Evolutionary conservation across 2,329 filamentous ascomycete genomes (phyloP), one percentile per base, ranked within the genome.

Genomic region (Pseudogymnoascus sp.): DNA sequence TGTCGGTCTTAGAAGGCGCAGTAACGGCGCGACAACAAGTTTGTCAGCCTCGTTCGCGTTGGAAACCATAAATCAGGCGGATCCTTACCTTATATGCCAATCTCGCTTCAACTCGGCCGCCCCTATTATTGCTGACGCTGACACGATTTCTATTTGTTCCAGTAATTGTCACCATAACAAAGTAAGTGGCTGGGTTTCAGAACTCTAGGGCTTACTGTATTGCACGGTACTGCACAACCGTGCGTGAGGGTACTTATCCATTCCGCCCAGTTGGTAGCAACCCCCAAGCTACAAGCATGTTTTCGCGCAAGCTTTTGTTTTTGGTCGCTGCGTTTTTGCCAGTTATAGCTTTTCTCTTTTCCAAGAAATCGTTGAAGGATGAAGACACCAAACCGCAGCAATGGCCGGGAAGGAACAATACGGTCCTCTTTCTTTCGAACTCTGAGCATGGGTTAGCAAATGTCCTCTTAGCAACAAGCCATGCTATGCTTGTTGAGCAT

Each of bases 401-500:
- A 38, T 38, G 35, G 35, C 35, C 23, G n/a, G 23, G 59, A n/a
- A 16, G 59, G 16, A 61, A 43, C 31, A 65, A 61, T 7, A 70
- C 63, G 55, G 70, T 78, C 7, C 69, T 81, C 1, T 74, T 81
- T 43, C 66, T 81, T 41, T 77, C 78, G 3, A 79, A 77, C 66
- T 72, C 73, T 60, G 79, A 81, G 62, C 73, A 74, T 63, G 79
- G 79, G 3, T 76, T 80, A 62, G 75, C 76, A 16, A 81, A 79
- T 66, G 75, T 80, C 23, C 72, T 78, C 37, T 65, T 81, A 6
- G 78, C 78, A 6, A 73, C 76, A 0, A 71, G 71, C 3, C 72
- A 77, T 37, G 77, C 77, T 29, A 69, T 80, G 0, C 65, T 77
- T 1, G 67, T 70, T 3, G 68, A 72, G 5, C 71, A 72, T 2